Conservation (phyloP, 164 flowering plant species). For the Piper betle region DNA sequence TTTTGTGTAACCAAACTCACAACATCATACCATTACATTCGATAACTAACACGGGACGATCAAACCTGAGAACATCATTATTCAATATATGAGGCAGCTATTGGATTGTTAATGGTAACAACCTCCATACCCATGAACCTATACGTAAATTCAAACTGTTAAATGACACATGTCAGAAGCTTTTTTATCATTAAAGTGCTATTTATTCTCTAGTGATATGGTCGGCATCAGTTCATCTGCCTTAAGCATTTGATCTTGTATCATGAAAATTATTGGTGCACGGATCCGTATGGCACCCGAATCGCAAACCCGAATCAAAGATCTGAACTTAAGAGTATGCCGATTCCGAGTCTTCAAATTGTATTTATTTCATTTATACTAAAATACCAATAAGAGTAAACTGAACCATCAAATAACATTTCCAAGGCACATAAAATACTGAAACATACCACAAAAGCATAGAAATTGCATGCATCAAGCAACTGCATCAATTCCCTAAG, state of each 20-base stretch:
- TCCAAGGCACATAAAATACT: background rate
- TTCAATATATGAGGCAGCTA: background rate
- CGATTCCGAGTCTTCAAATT: no score
- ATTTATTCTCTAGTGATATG: no score
- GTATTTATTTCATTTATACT: slow-evolving; percentile 11
- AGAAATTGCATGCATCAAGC: slow-evolving; percentile 47
- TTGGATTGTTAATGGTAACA: slow-evolving; percentile 28
- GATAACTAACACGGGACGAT: slow-evolving; percentile 65
- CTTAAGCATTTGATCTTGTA: slow-evolving; percentile 4
- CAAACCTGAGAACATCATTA: slow-evolving; percentile 34
- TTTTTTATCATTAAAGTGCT: no score
- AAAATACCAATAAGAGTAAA: slow-evolving; percentile 7
- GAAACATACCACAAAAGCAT: slow-evolving; percentile 19
- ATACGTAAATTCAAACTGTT: slow-evolving; percentile 4
- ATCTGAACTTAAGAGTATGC: no score
- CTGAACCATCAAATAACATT: background rate
- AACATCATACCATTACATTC: slow-evolving; percentile 63
- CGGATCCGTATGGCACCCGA: no score
- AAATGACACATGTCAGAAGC: background rate
- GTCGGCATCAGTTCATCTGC: slow-evolving; percentile 12
- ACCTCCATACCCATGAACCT: slow-evolving; percentile 96
- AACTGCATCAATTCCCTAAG: slow-evolving; percentile 57
- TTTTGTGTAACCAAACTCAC: no score
- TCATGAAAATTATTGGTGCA: background rate
- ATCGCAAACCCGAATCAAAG: no score